Evolutionary conservation across 2,329 filamentous ascomycete genomes (phyloP), one percentile per base, ranked within the genome.

Genomic region (Aureobasidium sp.): DNA sequence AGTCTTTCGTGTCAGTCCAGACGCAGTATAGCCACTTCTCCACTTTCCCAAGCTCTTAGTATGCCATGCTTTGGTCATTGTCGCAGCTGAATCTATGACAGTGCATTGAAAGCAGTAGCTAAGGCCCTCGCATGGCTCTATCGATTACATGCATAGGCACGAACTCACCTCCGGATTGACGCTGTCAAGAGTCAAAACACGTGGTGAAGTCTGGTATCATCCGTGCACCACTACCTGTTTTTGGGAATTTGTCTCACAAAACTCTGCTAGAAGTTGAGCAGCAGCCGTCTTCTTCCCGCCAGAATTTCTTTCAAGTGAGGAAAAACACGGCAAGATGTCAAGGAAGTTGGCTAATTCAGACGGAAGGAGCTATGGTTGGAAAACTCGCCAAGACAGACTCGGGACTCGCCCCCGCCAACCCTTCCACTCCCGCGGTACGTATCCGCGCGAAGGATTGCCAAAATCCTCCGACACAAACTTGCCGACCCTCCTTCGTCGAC

Each of bases 71-170:
- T 35, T 29, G 21, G 16, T 24, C 14, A 8, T 19, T 2, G 7
- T 17, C 8, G 11, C 12, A 48, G 32, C 44, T 27, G 44, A 29
- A 16, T n/a, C 35, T 6, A 38, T 38, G 41, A 17, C n/a, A 44
- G 12, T 10, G 12, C 7, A 16, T 38, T 14, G 16, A 21, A 22
- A 12, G 27, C 2, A 22, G 19, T 19, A 19, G n/a, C 3, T 16
- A 21, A 27, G 11, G 6, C 1, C 22, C n/a, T 21, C 16, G 11
- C 8, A 29, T 14, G 11, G 32, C 22, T 49, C 24, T 49, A 49
- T 49, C 12, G 45, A 49, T 21, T 38, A 29, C 22, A 29, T 49
- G 45, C 45, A 49, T 49, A 19, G 4, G 16, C 32, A n/a, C 34
- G 29, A 38, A 38, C 22, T 38, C 51, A 34, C 34, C 38, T 25